Percentiles rank a stretch among this genome's conserved stretches.
phyloP scores from a whole-genome alignment of 1,139 yeast genomes.

The Nakaseomyces nivariensis region DNA sequence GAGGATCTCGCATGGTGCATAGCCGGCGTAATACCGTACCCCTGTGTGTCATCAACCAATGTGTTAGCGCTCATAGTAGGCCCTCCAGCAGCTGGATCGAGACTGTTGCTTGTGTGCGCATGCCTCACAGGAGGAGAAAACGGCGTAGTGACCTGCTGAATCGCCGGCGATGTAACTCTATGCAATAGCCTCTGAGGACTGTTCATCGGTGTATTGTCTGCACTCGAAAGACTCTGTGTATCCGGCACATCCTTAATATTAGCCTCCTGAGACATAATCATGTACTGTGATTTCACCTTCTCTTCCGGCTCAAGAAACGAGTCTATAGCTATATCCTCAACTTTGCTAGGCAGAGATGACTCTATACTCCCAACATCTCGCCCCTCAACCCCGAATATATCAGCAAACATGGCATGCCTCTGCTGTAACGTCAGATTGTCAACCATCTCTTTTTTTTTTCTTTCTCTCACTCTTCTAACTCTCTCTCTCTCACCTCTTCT shows the following conservation, averaged over 20 bases:
- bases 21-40: slow-evolving; percentile 1
- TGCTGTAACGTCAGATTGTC: slow-evolving; percentile 4
- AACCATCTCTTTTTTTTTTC: slow-evolving; percentile 2
- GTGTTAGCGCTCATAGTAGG: background rate
- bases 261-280: slow-evolving; percentile 9
- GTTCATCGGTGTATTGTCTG: slow-evolving; percentile 18
- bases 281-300: background rate
- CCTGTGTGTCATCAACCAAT: background rate
- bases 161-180: background rate
- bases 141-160: background rate
- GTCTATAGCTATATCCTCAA: slow-evolving; percentile 19
- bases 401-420: slow-evolving; percentile 14
- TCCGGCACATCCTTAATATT: slow-evolving; percentile 25
- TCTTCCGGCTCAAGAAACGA: background rate
- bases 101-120: background rate
- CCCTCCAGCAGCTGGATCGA: background rate
- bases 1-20: slow-evolving; percentile 3
- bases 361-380: slow-evolving; percentile 4
- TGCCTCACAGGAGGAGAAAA: background rate
- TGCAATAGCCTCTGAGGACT: slow-evolving; percentile 16
- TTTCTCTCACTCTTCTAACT: background rate
- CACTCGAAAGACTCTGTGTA: slow-evolving; percentile 23
- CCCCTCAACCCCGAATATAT: slow-evolving; percentile 24
- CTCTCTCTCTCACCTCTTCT: background rate
- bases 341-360: slow-evolving; percentile 13